These are phyloP conservation scores for Phytophthora litchii DNA, from an alignment of 352 stramenopile genomes.

Conservation along the genomic window DNA sequence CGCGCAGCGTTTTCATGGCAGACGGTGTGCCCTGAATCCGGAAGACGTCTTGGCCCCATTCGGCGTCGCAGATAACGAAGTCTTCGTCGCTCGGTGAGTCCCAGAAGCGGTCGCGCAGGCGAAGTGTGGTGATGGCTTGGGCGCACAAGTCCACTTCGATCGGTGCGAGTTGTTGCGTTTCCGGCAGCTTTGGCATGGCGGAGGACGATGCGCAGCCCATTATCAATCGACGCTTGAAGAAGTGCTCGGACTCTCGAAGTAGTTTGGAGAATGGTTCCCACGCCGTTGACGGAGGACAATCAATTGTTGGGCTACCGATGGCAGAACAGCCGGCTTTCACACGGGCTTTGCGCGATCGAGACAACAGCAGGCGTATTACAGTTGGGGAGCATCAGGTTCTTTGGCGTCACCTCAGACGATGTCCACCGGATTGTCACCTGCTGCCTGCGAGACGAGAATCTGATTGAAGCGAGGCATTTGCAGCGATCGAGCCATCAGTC, in stretches of 20 bases:
- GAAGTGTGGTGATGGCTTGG: slow-evolving; percentile 38
- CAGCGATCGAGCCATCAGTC: background rate
- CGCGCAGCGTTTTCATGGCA: slow-evolving; percentile 44
- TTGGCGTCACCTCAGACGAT: background rate
- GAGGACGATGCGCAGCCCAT: slow-evolving; percentile 49
- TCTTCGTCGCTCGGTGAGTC: slow-evolving; percentile 36
- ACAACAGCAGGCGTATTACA: slow-evolving; percentile 5
- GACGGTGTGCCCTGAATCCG: slow-evolving; percentile 41
- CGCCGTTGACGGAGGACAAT: slow-evolving; percentile 4
- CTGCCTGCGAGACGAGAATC: slow-evolving; percentile 9
- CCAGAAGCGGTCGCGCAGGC: slow-evolving; percentile 45
- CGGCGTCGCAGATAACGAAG: slow-evolving; percentile 39
- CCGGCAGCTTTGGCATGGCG: slow-evolving; percentile 26
- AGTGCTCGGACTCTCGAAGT: background rate
- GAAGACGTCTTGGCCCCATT: slow-evolving; percentile 38
- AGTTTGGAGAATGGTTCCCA: slow-evolving; percentile 33
- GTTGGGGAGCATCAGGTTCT: background rate
- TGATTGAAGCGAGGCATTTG: slow-evolving; percentile 4
- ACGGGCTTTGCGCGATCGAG: slow-evolving; percentile 21
- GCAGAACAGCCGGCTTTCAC: slow-evolving; percentile 20
- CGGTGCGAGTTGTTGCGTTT: slow-evolving; percentile 24
- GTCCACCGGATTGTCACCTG: slow-evolving; percentile 20
- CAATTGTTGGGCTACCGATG: slow-evolving; percentile 8
- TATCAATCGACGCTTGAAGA: background rate
- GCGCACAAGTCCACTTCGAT: slow-evolving; percentile 33